Percentiles rank a stretch among this genome's conserved stretches.
These are phyloP conservation scores for Penstemon davidsonii DNA, from an alignment of 257 asterid species.

Conservation along the genomic window DNA sequence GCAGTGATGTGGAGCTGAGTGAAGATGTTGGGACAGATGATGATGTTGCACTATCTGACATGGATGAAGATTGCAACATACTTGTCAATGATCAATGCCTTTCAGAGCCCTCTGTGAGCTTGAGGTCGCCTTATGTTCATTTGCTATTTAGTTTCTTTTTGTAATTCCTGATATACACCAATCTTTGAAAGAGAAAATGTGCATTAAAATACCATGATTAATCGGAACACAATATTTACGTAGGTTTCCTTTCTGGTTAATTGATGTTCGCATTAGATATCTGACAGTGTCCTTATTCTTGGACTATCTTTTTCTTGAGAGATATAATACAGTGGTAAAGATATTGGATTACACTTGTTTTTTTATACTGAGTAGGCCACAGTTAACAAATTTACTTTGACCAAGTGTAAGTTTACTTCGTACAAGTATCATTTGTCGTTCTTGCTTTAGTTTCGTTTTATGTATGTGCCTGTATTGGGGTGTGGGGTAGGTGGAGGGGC, in stretches of 20 bases:
- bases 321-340: background rate
- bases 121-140: constrained; percentile 42
- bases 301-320: constrained; percentile 5
- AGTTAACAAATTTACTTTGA: background rate
- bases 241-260: background rate
- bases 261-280: constrained; percentile 8
- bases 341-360: constrained; percentile 1
- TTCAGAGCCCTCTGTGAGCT: constrained; percentile 39
- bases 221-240: background rate
- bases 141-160: constrained; percentile 3
- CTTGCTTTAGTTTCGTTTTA: no score
- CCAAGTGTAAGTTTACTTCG: background rate
- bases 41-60: constrained; percentile 50
- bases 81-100: constrained; percentile 32
- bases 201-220: constrained; percentile 14
- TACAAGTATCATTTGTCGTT: background rate
- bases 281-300: constrained; percentile 10
- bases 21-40: constrained; percentile 47
- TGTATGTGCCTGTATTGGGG: background rate
- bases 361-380: background rate
- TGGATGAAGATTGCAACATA: constrained; percentile 56
- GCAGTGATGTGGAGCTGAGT: constrained; percentile 32
- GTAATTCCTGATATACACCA: constrained; percentile 1
- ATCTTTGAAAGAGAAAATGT: background rate
- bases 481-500: background rate